Evolutionary conservation across 2,329 filamentous ascomycete genomes (phyloP).

Genomic region (Neofusicoccum cordaticola): DNA sequence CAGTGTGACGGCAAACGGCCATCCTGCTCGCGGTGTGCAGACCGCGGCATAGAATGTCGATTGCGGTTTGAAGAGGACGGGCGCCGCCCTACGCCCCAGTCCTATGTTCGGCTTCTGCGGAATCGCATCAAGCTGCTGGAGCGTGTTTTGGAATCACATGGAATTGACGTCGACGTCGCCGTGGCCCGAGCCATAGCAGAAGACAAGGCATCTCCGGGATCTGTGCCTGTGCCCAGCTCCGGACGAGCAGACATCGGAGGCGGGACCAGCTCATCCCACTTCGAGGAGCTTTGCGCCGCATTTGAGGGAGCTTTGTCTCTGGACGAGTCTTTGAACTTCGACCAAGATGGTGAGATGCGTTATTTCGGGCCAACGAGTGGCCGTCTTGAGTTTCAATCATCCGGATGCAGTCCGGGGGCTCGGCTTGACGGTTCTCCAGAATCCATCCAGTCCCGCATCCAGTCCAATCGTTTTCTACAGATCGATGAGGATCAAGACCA

Average conservation of each 20-base stretch:
- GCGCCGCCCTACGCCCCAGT: conserved; percentile 35
- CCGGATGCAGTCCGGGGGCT: neutral
- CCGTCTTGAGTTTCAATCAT: conserved; percentile 30
- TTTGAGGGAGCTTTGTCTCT: conserved; percentile 35
- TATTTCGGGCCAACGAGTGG: conserved; percentile 41
- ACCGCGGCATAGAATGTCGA: conserved; percentile 29
- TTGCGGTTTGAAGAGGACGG: conserved; percentile 34
- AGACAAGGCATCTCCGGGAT: neutral
- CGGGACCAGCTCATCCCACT: conserved; percentile 12
- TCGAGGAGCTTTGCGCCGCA: conserved; percentile 22
- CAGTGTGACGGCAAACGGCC: conserved; percentile 37
- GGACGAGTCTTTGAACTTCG: conserved; percentile 37
- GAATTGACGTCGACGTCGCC: conserved; percentile 31
- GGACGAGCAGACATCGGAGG: neutral
- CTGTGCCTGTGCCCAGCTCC: neutral
- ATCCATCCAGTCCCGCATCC: neutral
- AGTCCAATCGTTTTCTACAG: neutral
- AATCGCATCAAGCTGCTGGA: conserved; percentile 34
- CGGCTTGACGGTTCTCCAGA: neutral
- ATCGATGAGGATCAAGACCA: neutral
- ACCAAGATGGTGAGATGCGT: conserved; percentile 33
- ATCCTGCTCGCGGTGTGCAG: conserved; percentile 33
- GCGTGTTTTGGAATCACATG: conserved; percentile 27
- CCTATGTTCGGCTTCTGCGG: conserved; percentile 35
- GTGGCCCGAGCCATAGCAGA: conserved; percentile 18